Conservation (phyloP, 2,329 filamentous ascomycete genomes). For the Westerdykella ornata region DNA sequence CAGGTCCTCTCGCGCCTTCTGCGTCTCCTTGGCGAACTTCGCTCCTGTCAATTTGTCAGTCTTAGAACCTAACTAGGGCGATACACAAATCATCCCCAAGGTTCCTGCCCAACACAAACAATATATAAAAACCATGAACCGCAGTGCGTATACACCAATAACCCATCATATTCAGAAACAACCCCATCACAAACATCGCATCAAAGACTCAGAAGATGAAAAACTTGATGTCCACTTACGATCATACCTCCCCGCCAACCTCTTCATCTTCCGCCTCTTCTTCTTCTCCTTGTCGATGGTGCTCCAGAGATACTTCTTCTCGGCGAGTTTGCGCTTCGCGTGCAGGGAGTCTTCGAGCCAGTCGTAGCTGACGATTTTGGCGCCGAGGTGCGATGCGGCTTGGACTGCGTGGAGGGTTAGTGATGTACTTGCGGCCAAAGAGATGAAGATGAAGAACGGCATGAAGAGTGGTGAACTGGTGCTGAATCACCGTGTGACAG, state of each 20-base stretch:
- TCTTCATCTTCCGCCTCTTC: slow-evolving; percentile 24
- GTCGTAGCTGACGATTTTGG: slow-evolving; percentile 37
- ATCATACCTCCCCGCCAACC: slow-evolving; percentile 21
- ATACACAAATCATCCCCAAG: background rate
- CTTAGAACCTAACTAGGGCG: background rate
- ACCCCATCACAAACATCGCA: background rate
- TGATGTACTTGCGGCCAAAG: too few species aligned
- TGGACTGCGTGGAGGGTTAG: slow-evolving; percentile 9
- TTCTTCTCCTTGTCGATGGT: slow-evolving; percentile 10
- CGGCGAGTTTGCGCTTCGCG: slow-evolving; percentile 22
- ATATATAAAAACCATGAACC: background rate
- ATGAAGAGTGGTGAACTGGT: background rate
- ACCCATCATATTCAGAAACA: too few species aligned
- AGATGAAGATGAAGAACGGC: background rate
- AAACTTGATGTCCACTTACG: slow-evolving; percentile 16
- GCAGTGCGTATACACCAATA: too few species aligned
- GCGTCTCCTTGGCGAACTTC: slow-evolving; percentile 28
- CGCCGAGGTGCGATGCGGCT: slow-evolving; percentile 3
- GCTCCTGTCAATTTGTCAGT: slow-evolving; percentile 12
- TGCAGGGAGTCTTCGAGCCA: slow-evolving; percentile 48
- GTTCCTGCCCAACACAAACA: slow-evolving; percentile 9
- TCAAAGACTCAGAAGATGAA: background rate
- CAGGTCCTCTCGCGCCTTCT: slow-evolving; percentile 24
- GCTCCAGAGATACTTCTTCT: slow-evolving; percentile 33
- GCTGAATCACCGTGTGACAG: background rate